phyloP scores from a whole-genome alignment of 2,329 filamentous ascomycete genomes.

The Ambrosiella xylebori region DNA sequence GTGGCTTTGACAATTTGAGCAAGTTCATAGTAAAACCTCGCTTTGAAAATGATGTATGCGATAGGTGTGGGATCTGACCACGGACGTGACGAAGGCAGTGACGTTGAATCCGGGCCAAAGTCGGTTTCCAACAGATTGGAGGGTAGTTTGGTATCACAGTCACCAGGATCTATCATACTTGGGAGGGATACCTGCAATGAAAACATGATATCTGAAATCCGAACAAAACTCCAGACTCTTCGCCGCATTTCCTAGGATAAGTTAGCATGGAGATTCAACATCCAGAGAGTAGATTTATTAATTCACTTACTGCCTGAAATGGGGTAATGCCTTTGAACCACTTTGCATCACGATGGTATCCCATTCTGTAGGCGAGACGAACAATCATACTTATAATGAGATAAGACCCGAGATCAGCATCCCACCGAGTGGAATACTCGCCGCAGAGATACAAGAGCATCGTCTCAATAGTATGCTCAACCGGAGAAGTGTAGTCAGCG shows the following conservation, averaged over 20 bases:
- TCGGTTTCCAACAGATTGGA: slow-evolving; percentile 71
- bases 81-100: slow-evolving; percentile 49
- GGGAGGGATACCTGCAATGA: slow-evolving; percentile 55
- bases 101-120: slow-evolving; percentile 50
- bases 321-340: slow-evolving; percentile 56
- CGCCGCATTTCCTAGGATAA: slow-evolving; percentile 47
- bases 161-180: slow-evolving; percentile 53
- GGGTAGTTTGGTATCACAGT: slow-evolving; percentile 59
- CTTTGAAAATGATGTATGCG: slow-evolving; percentile 62
- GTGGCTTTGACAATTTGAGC: slow-evolving; percentile 54
- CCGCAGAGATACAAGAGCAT: slow-evolving; percentile 59
- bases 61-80: slow-evolving; percentile 56
- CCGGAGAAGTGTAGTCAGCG: slow-evolving; percentile 60
- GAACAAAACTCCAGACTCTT: slow-evolving; percentile 51
- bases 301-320: slow-evolving; percentile 46
- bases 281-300: neutral
- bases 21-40: slow-evolving; percentile 48
- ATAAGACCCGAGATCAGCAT: slow-evolving; percentile 53
- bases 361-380: slow-evolving; percentile 48
- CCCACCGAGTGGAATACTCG: slow-evolving; percentile 55
- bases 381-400: slow-evolving; percentile 38
- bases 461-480: slow-evolving; percentile 61
- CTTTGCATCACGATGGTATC: slow-evolving; percentile 61
- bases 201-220: slow-evolving; percentile 58
- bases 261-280: neutral